Base-by-base conservation (phyloP, 164 flowering plant species). In the Vitis cinerea region DNA sequence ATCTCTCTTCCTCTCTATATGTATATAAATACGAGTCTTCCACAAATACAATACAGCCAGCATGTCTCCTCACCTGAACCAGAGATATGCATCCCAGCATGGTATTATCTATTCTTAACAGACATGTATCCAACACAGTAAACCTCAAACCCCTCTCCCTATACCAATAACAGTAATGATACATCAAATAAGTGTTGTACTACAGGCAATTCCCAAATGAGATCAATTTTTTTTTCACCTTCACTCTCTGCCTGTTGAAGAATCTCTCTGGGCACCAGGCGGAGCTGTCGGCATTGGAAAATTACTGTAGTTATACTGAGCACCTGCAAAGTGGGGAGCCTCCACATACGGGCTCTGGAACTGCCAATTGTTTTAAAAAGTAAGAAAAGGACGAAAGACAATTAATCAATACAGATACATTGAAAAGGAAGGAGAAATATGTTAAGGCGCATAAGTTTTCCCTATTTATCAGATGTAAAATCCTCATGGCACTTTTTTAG, bases 231-330 rank as follows among this genome's bases (percentile, higher is more conserved):
- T 14, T 14, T 14, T 60, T 11, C 54, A 19, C 14, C 64, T 16
- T 73, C 66, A 74, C n/a, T 73, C 67, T 54, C 67, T 58, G 65
- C 74, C 68, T 14, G 59, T 66, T 54, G 67, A 72, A 44, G 79
- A 51, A 67, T 83, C 84, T 82, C 86, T 85, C 66, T 84, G 93
- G 8, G 89, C 98, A 69, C 99, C 99, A 63, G 97, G 97, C n/a
- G 99, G 99, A 13, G 99, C 88, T 10, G 93, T 82, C 30, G 98
- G 98, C 87, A 83, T 85, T 12, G 99, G 99, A 72, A 90, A 87
- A 71, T 77, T 71, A 37, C 6, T 23, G 61, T 14, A 79, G 73
- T 63, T 75, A 23, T 49, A 49, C 55, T 72, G 81, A 12, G 74
- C 51, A 10, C 89, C 92, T 14, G 77, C 77, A 67, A 83, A 80